phyloP scores from a whole-genome alignment of 768 basidiomycete genomes.

The Xerocomellus intermedius region DNA sequence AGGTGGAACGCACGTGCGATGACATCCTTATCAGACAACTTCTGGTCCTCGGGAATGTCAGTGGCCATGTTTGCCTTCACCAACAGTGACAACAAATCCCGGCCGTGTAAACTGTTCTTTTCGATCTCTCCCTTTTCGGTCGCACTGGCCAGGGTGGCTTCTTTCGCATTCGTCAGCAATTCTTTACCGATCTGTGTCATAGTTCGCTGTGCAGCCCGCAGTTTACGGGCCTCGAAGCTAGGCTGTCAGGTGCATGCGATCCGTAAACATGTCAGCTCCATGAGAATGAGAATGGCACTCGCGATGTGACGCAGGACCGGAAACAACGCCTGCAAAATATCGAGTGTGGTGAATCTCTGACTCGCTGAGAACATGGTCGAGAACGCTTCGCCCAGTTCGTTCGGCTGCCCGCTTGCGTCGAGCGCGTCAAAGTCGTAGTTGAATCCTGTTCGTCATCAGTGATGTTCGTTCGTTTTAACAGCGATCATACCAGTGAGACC shows the following conservation, averaged over 20 bases:
- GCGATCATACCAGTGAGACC: conserved; percentile 36
- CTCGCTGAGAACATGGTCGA: conserved; percentile 27
- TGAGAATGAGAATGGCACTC: conserved; percentile 7
- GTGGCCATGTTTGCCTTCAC: conserved; percentile 56
- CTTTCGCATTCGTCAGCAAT: conserved; percentile 51
- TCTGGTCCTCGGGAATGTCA: conserved; percentile 53
- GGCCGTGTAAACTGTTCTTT: conserved; percentile 35
- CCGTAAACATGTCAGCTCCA: background rate
- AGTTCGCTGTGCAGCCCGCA: conserved; percentile 33
- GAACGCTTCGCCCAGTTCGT: conserved; percentile 36
- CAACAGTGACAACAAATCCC: conserved; percentile 47
- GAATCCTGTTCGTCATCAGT: conserved; percentile 32
- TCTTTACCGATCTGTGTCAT: conserved; percentile 52
- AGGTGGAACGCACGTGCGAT: conserved; percentile 43
- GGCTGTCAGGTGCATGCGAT: conserved; percentile 17
- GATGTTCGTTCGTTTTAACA: background rate
- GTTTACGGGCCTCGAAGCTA: conserved; percentile 13
- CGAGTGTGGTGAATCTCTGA: conserved; percentile 18
- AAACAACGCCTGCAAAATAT: conserved; percentile 35
- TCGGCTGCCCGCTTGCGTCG: conserved; percentile 19
- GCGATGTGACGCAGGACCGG: conserved; percentile 42
- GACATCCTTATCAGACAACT: conserved; percentile 62
- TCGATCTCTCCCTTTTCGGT: conserved; percentile 30
- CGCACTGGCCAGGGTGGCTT: conserved; percentile 25
- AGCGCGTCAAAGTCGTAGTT: conserved; percentile 38